These are phyloP conservation scores for Chlorella sp. DNA, from an alignment of 139 green algal species.

Conservation along the genomic window DNA sequence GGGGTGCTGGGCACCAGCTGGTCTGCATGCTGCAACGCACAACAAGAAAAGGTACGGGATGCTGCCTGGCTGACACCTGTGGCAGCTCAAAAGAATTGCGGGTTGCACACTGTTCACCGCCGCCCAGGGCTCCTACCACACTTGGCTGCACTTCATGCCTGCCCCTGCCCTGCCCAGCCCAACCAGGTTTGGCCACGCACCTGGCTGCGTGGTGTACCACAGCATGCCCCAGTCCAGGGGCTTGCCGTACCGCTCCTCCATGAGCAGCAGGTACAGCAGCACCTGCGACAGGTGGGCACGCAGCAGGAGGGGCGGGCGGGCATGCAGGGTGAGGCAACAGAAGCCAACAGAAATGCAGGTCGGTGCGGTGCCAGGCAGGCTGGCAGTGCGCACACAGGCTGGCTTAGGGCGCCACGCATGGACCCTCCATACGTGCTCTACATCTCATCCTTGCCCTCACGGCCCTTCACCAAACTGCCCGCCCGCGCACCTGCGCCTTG, in stretches of 20 bases:
- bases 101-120: background rate
- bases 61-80: background rate
- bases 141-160: background rate
- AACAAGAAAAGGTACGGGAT: background rate
- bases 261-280: constrained; percentile 85
- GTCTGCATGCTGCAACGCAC: background rate
- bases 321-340: background rate
- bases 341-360: background rate
- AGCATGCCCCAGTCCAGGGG: constrained; percentile 70
- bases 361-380: background rate
- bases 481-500: constrained; percentile 70
- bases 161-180: background rate
- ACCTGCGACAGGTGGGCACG: constrained; percentile 62
- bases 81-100: too few relatives aligned
- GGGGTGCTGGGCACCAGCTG: background rate
- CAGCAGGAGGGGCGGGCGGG: background rate
- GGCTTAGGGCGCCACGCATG: background rate
- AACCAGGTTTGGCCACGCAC: background rate
- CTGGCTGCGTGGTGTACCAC: constrained; percentile 63
- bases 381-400: background rate
- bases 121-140: background rate
- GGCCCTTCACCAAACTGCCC: background rate
- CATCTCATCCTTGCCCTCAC: background rate
- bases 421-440: background rate
- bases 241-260: constrained; percentile 80